A percentile compares a stretch with the other conserved stretches of the same genome.
Evolutionary conservation across 2,329 filamentous ascomycete genomes (phyloP).

Genomic region (Graphiopsis chlorocephala): DNA sequence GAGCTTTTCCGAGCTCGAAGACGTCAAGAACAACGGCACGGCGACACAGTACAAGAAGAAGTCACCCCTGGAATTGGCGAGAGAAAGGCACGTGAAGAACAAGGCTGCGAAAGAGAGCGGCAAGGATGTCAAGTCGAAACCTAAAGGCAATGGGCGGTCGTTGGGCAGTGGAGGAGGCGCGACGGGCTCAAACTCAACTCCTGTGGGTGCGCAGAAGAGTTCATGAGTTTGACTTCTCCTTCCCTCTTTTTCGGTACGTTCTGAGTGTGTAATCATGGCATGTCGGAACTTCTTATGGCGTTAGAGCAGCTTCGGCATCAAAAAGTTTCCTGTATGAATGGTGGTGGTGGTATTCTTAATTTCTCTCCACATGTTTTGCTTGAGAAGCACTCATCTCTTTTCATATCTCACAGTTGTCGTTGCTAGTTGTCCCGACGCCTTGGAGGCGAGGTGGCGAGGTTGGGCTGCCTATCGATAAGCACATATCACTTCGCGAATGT

Average conservation of each 20-base stretch:
- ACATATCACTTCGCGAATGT: not conserved
- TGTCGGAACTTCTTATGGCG: not conserved
- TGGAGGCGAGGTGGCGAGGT: not conserved
- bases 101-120: conserved; percentile 37
- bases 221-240: not conserved
- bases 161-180: not conserved
- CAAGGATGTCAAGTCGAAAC: conserved; percentile 32
- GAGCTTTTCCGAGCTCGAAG: conserved; percentile 47
- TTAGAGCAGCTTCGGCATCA: not conserved
- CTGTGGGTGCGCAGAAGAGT: not conserved
- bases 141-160: conserved; percentile 16
- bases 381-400: not conserved
- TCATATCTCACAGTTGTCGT: no score
- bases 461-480: not conserved
- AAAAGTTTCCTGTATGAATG: not conserved
- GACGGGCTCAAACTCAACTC: conserved; percentile 1
- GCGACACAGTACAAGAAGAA: conserved; percentile 35
- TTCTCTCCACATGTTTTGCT: not conserved
- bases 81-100: conserved; percentile 54
- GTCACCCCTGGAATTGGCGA: conserved; percentile 56
- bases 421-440: not conserved
- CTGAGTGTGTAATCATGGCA: not conserved
- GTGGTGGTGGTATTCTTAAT: not conserved
- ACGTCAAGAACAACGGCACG: conserved; percentile 8
- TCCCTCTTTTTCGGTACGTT: not conserved